These are phyloP conservation scores for Phytophthora syringae DNA, from an alignment of 352 stramenopile genomes.

Conservation along the genomic window DNA sequence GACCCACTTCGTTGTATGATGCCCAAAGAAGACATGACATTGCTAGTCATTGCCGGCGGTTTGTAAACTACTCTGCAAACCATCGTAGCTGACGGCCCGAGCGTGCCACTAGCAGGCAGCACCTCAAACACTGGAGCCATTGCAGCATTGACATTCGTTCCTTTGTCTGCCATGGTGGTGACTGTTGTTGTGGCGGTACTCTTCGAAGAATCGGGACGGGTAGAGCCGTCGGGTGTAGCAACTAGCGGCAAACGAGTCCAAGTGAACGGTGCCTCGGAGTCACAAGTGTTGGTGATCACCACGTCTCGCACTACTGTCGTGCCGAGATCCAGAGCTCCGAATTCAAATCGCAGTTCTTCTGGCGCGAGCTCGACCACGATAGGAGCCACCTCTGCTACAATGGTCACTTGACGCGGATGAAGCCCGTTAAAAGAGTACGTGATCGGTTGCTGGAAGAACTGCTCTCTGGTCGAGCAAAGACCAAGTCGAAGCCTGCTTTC, in stretches of 20 bases:
- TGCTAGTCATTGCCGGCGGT: slow-evolving; percentile 31
- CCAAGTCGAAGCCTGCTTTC: slow-evolving; percentile 91
- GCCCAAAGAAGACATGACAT: slow-evolving; percentile 12
- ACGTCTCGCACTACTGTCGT: slow-evolving; percentile 66
- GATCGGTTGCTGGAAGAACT: slow-evolving; percentile 88
- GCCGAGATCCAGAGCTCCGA: slow-evolving; percentile 64
- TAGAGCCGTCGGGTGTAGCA: slow-evolving; percentile 23
- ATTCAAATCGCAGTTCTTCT: slow-evolving; percentile 75
- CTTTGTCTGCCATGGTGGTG: slow-evolving; percentile 33
- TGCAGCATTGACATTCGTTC: not conserved
- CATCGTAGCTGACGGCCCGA: slow-evolving; percentile 40
- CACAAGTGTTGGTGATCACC: slow-evolving; percentile 90
- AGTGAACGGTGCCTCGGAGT: slow-evolving; percentile 85
- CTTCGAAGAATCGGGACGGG: slow-evolving; percentile 63
- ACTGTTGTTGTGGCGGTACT: slow-evolving; percentile 46
- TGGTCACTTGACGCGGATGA: slow-evolving; percentile 83
- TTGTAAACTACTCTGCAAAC: slow-evolving; percentile 68
- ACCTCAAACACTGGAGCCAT: slow-evolving; percentile 52
- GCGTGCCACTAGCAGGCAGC: slow-evolving; percentile 46
- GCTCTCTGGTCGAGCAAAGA: slow-evolving; percentile 70
- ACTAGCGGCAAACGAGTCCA: slow-evolving; percentile 54
- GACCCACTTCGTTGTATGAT: slow-evolving; percentile 18
- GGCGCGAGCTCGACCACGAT: slow-evolving; percentile 83
- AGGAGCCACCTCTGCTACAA: slow-evolving; percentile 90
- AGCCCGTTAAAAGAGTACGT: slow-evolving; percentile 88